Evolutionary conservation across 805 yeast species (phyloP).

Genomic region (Tetrapisispora namnaoensis): DNA sequence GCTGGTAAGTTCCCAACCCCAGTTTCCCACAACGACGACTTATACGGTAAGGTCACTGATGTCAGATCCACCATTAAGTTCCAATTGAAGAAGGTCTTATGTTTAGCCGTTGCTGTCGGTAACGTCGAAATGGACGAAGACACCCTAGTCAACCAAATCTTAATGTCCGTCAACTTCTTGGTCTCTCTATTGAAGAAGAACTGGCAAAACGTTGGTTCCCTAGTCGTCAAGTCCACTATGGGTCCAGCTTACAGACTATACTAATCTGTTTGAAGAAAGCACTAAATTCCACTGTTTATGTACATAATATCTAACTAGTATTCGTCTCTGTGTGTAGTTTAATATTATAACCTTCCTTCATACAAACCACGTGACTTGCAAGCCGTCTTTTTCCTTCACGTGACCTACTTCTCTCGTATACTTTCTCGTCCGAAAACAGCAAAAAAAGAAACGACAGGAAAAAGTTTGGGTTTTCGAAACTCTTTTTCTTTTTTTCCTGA

Average conservation of each 20-base stretch:
- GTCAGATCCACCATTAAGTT: slow-evolving; percentile 99
- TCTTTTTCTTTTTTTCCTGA: too few relatives aligned
- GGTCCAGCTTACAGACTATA: slow-evolving; percentile 99
- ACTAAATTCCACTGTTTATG: too few relatives aligned
- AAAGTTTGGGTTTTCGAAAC: too few relatives aligned
- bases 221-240: slow-evolving; percentile 98
- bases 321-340: background rate
- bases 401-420: too few relatives aligned
- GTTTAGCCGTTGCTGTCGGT: slow-evolving; percentile 99
- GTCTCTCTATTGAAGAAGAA: slow-evolving; percentile 99
- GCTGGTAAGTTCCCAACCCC: slow-evolving; percentile 99
- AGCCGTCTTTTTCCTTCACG: too few relatives aligned
- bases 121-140: slow-evolving; percentile 99
- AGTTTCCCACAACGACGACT: slow-evolving; percentile 98
- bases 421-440: too few relatives aligned
- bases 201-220: slow-evolving; percentile 99
- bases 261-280: slow-evolving; percentile 35
- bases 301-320: background rate
- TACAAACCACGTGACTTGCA: background rate
- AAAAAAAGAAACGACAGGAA: too few relatives aligned
- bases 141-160: slow-evolving; percentile 89
- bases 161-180: slow-evolving; percentile 98
- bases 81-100: slow-evolving; percentile 99
- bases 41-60: slow-evolving; percentile 90
- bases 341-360: background rate